Evolutionary conservation across 768 basidiomycete genomes (phyloP).

Genomic region (Lentinula guzmanii): DNA sequence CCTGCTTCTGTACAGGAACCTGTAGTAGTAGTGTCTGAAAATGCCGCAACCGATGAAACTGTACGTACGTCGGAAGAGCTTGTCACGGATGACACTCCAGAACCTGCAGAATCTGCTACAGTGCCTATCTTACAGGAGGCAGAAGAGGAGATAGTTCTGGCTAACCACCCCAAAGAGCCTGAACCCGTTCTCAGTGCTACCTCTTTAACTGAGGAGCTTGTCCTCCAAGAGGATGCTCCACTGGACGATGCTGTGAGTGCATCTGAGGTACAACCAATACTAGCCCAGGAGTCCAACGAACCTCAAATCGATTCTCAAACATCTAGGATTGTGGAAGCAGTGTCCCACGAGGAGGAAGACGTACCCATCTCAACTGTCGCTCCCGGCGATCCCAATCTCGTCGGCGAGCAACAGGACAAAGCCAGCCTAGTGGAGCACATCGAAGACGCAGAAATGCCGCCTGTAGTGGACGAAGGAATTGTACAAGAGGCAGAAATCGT

Average conservation of each 20-base stretch:
- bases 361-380: neutral
- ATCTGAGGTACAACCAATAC: neutral
- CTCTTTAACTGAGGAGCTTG: neutral
- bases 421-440: no score
- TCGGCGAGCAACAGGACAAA: neutral
- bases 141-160: neutral
- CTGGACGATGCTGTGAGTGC: neutral
- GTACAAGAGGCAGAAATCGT: neutral
- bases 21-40: neutral
- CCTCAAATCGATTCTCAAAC: neutral
- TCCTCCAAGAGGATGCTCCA: neutral
- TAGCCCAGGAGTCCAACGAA: neutral
- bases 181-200: neutral
- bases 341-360: no score
- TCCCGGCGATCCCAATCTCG: neutral
- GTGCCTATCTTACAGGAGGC: neutral
- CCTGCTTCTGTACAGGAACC: neutral
- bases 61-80: neutral
- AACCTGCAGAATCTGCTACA: neutral
- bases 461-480: neutral
- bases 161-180: neutral
- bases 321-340: neutral
- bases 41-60: neutral
- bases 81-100: neutral
- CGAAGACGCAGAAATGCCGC: neutral